Evolutionary conservation across 2,329 filamentous ascomycete species (phyloP).

Genomic region (Nothophaeocryptopus gaeumannii): DNA sequence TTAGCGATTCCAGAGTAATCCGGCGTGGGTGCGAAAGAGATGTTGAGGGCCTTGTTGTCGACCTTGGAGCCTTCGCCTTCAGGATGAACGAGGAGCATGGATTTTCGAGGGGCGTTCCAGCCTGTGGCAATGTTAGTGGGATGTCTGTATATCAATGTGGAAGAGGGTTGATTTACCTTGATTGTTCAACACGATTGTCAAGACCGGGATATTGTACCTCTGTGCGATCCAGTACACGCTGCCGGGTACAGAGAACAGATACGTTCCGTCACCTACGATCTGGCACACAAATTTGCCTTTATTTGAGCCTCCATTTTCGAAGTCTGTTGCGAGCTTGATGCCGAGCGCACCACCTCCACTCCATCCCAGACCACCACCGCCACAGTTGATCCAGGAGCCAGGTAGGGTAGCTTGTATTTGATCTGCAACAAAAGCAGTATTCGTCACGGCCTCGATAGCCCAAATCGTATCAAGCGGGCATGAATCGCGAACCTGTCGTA

Average conservation of each 20-base stretch:
- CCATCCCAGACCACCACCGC: conserved; percentile 77
- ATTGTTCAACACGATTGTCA: conserved; percentile 68
- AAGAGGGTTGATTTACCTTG: conserved; percentile 43
- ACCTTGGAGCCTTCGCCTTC: conserved; percentile 60
- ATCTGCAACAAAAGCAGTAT: conserved; percentile 64
- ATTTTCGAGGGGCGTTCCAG: conserved; percentile 64
- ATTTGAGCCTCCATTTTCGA: conserved; percentile 46
- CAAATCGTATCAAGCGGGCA: conserved; percentile 68
- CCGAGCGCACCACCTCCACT: conserved; percentile 72
- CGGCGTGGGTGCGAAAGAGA: conserved; percentile 63
- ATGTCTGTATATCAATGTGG: background rate
- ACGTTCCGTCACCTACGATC: conserved; percentile 67
- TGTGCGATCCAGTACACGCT: conserved; percentile 68
- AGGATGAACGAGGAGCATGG: conserved; percentile 64
- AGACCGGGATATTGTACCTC: conserved; percentile 62
- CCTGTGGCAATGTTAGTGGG: conserved; percentile 36
- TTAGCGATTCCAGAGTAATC: conserved; percentile 68
- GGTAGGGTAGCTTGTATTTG: conserved; percentile 67
- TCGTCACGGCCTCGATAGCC: conserved; percentile 75
- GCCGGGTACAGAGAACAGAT: conserved; percentile 62
- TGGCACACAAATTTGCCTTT: conserved; percentile 61
- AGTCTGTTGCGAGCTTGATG: conserved; percentile 68
- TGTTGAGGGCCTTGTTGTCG: conserved; percentile 63
- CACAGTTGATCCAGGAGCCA: conserved; percentile 77
- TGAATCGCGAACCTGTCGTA: conserved; percentile 52